These are phyloP conservation scores for Boletus sp. DNA, from an alignment of 768 basidiomycete genomes.

Conservation along the genomic window DNA sequence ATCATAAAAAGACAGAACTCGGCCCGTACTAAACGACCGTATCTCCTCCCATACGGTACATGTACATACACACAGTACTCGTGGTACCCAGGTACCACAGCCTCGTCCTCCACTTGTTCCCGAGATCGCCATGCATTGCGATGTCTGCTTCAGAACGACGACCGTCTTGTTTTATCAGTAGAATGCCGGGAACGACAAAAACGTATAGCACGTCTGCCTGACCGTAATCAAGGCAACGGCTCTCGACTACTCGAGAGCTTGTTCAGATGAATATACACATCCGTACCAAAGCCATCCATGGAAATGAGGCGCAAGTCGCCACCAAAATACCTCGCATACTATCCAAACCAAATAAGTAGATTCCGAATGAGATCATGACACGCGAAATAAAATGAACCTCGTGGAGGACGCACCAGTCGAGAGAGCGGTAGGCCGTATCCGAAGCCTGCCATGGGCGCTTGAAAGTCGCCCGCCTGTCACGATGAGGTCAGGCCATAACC, in stretches of 20 bases:
- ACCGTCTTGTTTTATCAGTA: neutral
- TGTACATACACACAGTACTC: neutral
- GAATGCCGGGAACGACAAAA: neutral
- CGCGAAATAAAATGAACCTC: neutral
- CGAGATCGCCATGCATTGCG: neutral
- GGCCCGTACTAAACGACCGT: neutral
- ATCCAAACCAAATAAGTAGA: neutral
- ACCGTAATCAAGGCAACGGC: conserved; percentile 48
- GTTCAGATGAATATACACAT: conserved; percentile 90
- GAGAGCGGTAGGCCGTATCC: conserved; percentile 93
- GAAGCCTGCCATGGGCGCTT: conserved; percentile 97
- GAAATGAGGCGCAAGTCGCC: conserved; percentile 89
- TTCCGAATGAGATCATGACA: neutral
- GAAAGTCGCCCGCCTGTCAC: conserved; percentile 76
- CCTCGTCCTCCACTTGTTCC: neutral
- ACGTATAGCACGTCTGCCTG: neutral
- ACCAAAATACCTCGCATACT: conserved; percentile 94
- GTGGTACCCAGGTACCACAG: neutral
- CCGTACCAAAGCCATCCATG: conserved; percentile 95
- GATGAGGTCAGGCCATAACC: neutral
- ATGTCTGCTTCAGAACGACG: neutral
- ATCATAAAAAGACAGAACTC: neutral
- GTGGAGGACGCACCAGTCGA: conserved; percentile 59
- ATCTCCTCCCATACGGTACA: neutral
- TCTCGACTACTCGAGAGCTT: conserved; percentile 81